A percentile compares a stretch with the other conserved stretches of the same genome.
Evolutionary conservation across 129 eudicot genomes (phyloP).

Genomic region (Flaveria sonorensis): DNA sequence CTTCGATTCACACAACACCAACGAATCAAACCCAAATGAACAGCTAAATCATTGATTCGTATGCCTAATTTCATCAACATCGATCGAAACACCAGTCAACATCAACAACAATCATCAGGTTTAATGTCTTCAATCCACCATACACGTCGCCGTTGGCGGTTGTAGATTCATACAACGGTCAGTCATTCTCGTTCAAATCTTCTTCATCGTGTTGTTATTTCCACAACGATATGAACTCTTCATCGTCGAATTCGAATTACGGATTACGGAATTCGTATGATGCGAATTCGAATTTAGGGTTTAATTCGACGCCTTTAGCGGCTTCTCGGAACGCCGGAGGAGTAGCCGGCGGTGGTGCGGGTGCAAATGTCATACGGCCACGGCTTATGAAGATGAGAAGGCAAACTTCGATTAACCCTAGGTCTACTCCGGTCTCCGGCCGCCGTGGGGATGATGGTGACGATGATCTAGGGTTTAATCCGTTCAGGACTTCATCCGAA

Average conservation of each 20-base stretch:
- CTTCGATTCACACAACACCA: not conserved
- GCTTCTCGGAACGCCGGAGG: not conserved
- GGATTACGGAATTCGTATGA: conserved; percentile 28
- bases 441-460: conserved; percentile 11
- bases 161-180: conserved; percentile 27
- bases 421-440: conserved; percentile 26
- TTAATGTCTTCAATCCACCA: conserved; percentile 34
- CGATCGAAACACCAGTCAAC: conserved; percentile 19
- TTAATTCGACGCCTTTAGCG: conserved; percentile 39
- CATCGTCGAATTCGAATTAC: conserved; percentile 41
- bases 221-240: conserved; percentile 30
- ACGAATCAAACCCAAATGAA: conserved; percentile 25
- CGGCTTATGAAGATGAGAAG: conserved; percentile 57
- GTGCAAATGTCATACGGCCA: conserved; percentile 46
- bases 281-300: conserved; percentile 32
- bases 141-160: conserved; percentile 30
- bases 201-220: not conserved
- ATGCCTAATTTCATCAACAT: conserved; percentile 8
- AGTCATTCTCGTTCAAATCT: conserved; percentile 2
- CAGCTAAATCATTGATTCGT: conserved; percentile 2
- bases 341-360: conserved; percentile 13
- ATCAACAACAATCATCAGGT: conserved; percentile 35
- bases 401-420: conserved; percentile 40
- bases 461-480: conserved; percentile 46
- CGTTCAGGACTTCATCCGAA: conserved; percentile 28